These are phyloP conservation scores for Linanthus parryae DNA, from an alignment of 148 eudicot genomes.

Conservation along the genomic window DNA sequence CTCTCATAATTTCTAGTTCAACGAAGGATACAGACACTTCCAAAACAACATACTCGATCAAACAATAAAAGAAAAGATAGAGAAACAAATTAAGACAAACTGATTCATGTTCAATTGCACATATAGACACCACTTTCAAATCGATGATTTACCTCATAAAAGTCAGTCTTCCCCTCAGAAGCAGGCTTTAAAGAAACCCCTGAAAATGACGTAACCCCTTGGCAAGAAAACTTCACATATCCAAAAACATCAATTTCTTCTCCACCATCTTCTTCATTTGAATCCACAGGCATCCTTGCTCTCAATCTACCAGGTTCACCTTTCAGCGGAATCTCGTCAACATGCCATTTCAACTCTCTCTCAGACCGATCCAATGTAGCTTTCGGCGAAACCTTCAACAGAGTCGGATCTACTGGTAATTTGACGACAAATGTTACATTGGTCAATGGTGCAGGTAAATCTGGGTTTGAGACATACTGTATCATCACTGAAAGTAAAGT, in stretches of 20 bases:
- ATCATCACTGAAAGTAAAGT: constrained; percentile 89
- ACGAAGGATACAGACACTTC: constrained; percentile 27
- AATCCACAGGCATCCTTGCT: constrained; percentile 82
- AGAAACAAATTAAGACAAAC: constrained; percentile 20
- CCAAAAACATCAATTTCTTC: constrained; percentile 77
- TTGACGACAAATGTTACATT: constrained; percentile 71
- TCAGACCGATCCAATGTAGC: constrained; percentile 83
- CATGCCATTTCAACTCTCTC: constrained; percentile 86
- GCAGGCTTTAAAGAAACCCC: constrained; percentile 81
- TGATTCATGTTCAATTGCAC: constrained; percentile 47
- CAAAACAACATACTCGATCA: constrained; percentile 25
- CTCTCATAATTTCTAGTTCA: constrained; percentile 12
- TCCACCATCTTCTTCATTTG: constrained; percentile 60
- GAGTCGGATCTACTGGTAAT: constrained; percentile 82
- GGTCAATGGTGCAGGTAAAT: constrained; percentile 55
- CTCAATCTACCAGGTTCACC: constrained; percentile 78
- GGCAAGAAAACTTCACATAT: constrained; percentile 61
- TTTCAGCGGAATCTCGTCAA: constrained; percentile 72
- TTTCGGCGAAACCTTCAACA: constrained; percentile 82
- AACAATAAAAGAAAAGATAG: constrained; percentile 13
- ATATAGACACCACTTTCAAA: constrained; percentile 65
- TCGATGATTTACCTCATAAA: constrained; percentile 69
- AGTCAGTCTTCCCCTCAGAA: constrained; percentile 75
- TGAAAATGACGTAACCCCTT: constrained; percentile 58
- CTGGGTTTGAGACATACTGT: constrained; percentile 85